Conservation (phyloP, 2,329 filamentous ascomycete genomes). For the Penicillium sp. region DNA sequence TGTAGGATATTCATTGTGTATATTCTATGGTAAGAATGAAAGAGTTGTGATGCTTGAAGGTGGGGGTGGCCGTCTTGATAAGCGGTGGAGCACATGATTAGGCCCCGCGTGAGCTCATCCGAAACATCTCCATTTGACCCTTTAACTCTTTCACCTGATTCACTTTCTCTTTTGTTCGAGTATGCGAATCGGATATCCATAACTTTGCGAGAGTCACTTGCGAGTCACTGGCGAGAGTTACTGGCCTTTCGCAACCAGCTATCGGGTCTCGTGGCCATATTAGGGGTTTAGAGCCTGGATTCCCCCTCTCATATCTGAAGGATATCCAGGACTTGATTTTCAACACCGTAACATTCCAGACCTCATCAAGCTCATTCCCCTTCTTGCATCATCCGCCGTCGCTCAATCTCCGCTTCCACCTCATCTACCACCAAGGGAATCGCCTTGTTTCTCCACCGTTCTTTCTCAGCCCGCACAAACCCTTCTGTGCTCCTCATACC, state of each 20-base stretch:
- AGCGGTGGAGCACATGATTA: slow-evolving; percentile 29
- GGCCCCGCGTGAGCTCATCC: slow-evolving; percentile 23
- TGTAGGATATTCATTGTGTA: slow-evolving; percentile 77
- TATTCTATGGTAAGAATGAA: slow-evolving; percentile 8
- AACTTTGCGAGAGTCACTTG: background rate
- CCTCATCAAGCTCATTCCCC: slow-evolving; percentile 32
- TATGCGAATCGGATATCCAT: background rate
- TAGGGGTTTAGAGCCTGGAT: background rate
- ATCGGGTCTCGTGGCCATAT: background rate
- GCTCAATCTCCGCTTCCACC: slow-evolving; percentile 57
- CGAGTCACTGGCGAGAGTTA: background rate
- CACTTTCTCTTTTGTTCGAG: background rate
- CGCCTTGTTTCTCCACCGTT: slow-evolving; percentile 48
- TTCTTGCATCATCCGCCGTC: slow-evolving; percentile 41
- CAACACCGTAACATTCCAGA: background rate
- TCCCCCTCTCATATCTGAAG: background rate
- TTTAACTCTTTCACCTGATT: slow-evolving; percentile 1
- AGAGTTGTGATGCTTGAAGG: slow-evolving; percentile 1
- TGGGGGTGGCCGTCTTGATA: slow-evolving; percentile 17
- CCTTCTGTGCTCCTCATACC: slow-evolving; percentile 73
- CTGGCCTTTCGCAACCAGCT: background rate
- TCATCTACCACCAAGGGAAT: slow-evolving; percentile 57
- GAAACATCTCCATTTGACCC: background rate
- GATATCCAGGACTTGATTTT: background rate
- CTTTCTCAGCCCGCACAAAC: slow-evolving; percentile 58